phyloP scores from a whole-genome alignment of 352 stramenopile species.

The Pythium scleroteichum region DNA sequence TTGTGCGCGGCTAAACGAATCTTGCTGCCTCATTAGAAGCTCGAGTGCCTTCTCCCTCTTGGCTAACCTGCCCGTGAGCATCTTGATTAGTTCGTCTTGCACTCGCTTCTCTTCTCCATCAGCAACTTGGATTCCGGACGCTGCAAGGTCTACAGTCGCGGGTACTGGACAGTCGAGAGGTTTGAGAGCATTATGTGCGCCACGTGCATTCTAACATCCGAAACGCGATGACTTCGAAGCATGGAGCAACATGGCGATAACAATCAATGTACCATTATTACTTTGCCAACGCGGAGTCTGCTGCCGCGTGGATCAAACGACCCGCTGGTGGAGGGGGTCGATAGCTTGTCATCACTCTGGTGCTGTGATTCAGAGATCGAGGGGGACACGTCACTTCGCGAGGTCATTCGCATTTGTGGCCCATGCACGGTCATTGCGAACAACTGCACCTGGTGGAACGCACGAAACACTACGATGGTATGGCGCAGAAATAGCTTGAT shows the following conservation, averaged over 20 bases:
- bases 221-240: background rate
- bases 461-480: no score
- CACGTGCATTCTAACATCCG: no score
- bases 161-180: no score
- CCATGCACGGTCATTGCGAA: no score
- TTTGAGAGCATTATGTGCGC: no score
- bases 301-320: slow-evolving; percentile 23
- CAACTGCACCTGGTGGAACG: no score
- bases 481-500: background rate
- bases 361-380: no score
- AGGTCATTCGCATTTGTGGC: no score
- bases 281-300: slow-evolving; percentile 48
- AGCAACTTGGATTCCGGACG: slow-evolving; percentile 16
- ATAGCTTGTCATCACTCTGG: background rate
- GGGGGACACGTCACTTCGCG: no score
- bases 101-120: slow-evolving; percentile 56
- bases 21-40: slow-evolving; percentile 40
- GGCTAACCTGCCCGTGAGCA: slow-evolving; percentile 57
- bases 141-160: no score
- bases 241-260: background rate
- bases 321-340: background rate
- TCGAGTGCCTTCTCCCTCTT: slow-evolving; percentile 71
- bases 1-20: slow-evolving; percentile 1
- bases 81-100: slow-evolving; percentile 62
- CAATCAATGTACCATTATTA: slow-evolving; percentile 48